Base-by-base conservation (phyloP, 1,284 basidiomycete species). In the Coniferiporia weirii region DNA sequence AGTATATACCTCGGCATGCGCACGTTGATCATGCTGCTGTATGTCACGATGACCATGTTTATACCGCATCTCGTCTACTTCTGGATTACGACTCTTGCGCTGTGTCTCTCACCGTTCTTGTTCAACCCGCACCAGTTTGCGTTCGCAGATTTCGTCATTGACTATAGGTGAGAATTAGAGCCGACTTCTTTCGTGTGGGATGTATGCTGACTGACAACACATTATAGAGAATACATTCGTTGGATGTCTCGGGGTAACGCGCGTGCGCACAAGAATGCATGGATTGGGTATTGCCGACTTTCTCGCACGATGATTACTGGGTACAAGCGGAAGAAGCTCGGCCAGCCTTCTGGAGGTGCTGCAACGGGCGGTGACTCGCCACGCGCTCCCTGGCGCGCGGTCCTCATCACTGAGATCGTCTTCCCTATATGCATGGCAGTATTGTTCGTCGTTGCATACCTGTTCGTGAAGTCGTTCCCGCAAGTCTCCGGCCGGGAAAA, bases 241-340 rank as follows among this genome's bases (percentile, higher is more conserved):
- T 98, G 95, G 95, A 97, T 98, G 93, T 95, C 88, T 54, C 85
- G 95, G 64, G 95, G 95, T 61, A 98, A 98, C 75, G 96, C 94
- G 54, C 82, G 93, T 20, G 92, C 93, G n/a, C 95, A 97, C 74
- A 91, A 84, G 69, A 98, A 96, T 74, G 96, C 94, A 4, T 98
- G 95, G 95, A 95, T 97, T 64, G 95, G 95, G 0, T 98, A 97
- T 75, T 98, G 95, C 72, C 90, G 95, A 60, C 77, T 98, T 58
- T 93, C 93, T 36, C 83, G 95, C 61, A 98, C 95, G 9, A 89
- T 93, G 82, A 95, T 98, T 70, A 98, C 95, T 48, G 95, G 95
- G 40, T 97, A 94, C 85, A 98, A 97, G 83, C 93, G 92, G 78
- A 96, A 98, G 82, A 85, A 86, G 67, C 82, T 98, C 1, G 95